Percentiles rank a stretch among this genome's conserved stretches.
Evolutionary conservation across 176 grass and related monocot genomes (phyloP).

Genomic region (Lolium perenne): DNA sequence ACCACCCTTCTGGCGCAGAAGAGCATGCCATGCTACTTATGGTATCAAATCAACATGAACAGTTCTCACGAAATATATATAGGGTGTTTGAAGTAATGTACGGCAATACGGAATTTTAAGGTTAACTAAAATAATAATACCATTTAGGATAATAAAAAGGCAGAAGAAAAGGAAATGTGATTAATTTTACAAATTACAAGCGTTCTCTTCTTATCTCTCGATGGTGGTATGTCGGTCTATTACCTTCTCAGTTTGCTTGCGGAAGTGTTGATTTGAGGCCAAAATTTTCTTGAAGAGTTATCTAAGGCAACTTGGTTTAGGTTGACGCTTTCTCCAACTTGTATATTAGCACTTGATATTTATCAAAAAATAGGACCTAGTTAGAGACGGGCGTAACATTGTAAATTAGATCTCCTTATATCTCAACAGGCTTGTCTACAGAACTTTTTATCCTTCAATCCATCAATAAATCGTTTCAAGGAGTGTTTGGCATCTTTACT

Average conservation of each 20-base stretch:
- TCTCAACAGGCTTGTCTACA: background rate
- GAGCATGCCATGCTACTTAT: background rate
- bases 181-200: background rate
- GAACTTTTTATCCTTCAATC: background rate
- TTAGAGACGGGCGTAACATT: background rate
- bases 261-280: constrained; percentile 11
- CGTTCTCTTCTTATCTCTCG: background rate
- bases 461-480: constrained; percentile 19
- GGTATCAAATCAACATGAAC: background rate
- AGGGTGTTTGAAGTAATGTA: constrained; percentile 18
- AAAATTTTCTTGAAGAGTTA: background rate
- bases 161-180: constrained; percentile 14
- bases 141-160: background rate
- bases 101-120: background rate
- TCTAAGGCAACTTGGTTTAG: constrained; percentile 4
- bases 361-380: background rate
- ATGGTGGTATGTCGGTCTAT: constrained; percentile 7
- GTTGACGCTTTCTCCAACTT: constrained; percentile 7
- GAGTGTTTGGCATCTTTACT: constrained; percentile 25
- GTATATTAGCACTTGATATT: constrained; percentile 5
- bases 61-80: background rate
- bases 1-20: background rate
- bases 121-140: background rate
- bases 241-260: constrained; percentile 25
- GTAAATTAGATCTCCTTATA: background rate